These are phyloP conservation scores for Penicillium fuscoglaucum DNA, from an alignment of 2,329 filamentous ascomycete species.

Conservation along the genomic window DNA sequence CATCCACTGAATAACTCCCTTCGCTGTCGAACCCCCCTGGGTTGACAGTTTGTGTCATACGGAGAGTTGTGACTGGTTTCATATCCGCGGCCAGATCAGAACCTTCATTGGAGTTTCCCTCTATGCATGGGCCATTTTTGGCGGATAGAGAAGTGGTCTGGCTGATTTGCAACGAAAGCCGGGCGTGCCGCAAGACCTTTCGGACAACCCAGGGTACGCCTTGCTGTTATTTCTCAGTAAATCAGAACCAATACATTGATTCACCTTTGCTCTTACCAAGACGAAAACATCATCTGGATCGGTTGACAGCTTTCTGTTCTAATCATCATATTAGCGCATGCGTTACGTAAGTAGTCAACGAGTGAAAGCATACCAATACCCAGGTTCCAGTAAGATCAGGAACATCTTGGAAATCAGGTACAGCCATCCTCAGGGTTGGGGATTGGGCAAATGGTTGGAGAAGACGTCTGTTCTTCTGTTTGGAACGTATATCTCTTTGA, in stretches of 20 bases:
- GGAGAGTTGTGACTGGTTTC: constrained; percentile 7
- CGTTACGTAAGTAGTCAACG: neutral
- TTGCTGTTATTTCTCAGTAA: constrained; percentile 17
- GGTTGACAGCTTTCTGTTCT: constrained; percentile 22
- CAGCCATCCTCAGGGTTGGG: constrained; percentile 5
- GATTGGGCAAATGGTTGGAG: neutral
- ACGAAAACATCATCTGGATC: constrained; percentile 21
- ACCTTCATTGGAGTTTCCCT: neutral
- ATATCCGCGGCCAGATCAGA: neutral
- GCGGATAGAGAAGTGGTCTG: constrained; percentile 5
- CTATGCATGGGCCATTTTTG: neutral
- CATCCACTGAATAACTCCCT: constrained; percentile 16
- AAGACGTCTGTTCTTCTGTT: too few relatives aligned
- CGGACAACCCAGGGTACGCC: constrained; percentile 21
- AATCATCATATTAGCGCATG: neutral
- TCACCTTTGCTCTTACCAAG: constrained; percentile 8
- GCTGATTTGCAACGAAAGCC: constrained; percentile 16
- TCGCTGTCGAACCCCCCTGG: constrained; percentile 21
- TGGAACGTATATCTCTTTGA: neutral
- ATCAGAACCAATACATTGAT: neutral
- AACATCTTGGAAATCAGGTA: neutral
- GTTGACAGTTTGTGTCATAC: constrained; percentile 16
- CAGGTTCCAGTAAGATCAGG: constrained; percentile 18
- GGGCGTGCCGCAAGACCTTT: constrained; percentile 15
- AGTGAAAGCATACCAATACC: constrained; percentile 13